Evolutionary conservation across 2,329 filamentous ascomycete genomes (phyloP), one percentile per base, ranked within the genome.

Genomic region (Arthrobotrys musiformis): DNA sequence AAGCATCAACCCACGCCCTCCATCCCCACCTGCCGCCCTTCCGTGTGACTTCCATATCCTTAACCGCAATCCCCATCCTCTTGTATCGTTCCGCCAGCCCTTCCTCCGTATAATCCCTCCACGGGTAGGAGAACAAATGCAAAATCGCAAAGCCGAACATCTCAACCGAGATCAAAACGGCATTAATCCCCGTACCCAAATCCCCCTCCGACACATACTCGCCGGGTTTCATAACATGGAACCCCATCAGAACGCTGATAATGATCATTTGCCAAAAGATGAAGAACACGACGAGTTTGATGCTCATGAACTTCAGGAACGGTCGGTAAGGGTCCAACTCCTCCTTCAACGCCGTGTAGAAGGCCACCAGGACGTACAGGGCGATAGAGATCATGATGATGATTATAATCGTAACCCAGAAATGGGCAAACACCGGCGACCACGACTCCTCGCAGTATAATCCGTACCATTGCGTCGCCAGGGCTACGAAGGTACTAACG

Each of bases 251-350:
- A 73, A 91, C 86, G 19, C 86, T 89, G 79, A 92, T 89, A 62
- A 89, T 80, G 80, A 87, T 86, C 83, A 85, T 86, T 82, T 97
- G 93, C 93, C 93, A 97, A 83, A 96, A 96, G 37, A 91, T 93
- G 80, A 97, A 87, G 86, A 97, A 97, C 81, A 97, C 93, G 81
- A 96, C 93, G 28, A 96, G 87, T 84, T 97, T 97, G 84, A 97
- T 95, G 81, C 92, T 91, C 19, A 93, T 82, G 26, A 97, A 90
- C 83, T 97, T 97, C 79, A 94, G 84, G 79, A 94, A 91, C 0
- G 93, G 91, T 17, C 85, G 86, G 82, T 96, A 89, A 66, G 90
- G 87, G 6, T 87, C 86, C 26, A 97, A 86, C 73, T 92, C 88
- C 0, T 86, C 84, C 79, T 89, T 90, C 52, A 95, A 86, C 83